Conservation (phyloP, 2,329 filamentous ascomycete genomes). For the Ophiosphaerella narmari region DNA sequence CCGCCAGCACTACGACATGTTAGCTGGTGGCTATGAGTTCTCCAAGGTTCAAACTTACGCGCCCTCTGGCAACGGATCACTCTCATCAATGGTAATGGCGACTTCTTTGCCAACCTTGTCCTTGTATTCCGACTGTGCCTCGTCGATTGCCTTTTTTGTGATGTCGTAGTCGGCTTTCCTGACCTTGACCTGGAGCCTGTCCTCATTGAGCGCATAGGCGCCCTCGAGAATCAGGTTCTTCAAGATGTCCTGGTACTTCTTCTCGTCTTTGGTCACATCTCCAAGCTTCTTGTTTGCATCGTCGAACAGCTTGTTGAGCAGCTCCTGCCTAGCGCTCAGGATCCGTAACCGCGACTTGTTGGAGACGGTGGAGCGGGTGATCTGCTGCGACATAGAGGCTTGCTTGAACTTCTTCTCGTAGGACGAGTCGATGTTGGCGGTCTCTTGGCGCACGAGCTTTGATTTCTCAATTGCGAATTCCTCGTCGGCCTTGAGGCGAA, state of each 20-base stretch:
- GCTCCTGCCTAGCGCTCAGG: constrained; percentile 82
- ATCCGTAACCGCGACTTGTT: constrained; percentile 95
- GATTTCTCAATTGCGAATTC: constrained; percentile 99
- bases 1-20: constrained; percentile 72
- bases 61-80: constrained; percentile 76
- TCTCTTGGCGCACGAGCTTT: constrained; percentile 96
- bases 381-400: constrained; percentile 97
- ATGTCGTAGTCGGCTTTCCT: constrained; percentile 78
- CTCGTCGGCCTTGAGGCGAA: constrained; percentile 97
- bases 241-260: constrained; percentile 75
- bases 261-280: constrained; percentile 68
- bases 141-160: constrained; percentile 77
- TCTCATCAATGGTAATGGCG: constrained; percentile 74
- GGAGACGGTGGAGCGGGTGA: constrained; percentile 91
- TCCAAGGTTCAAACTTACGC: constrained; percentile 64
- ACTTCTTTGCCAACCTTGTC: constrained; percentile 72
- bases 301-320: constrained; percentile 90
- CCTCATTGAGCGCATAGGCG: constrained; percentile 84
- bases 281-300: constrained; percentile 73
- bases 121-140: constrained; percentile 83
- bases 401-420: constrained; percentile 99
- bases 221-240: constrained; percentile 87
- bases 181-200: constrained; percentile 72
- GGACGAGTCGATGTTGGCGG: constrained; percentile 82
- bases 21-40: constrained; percentile 3